Evolutionary conservation across 495 filamentous ascomycete genomes (phyloP).

Genomic region (Cenococcum geophilum): DNA sequence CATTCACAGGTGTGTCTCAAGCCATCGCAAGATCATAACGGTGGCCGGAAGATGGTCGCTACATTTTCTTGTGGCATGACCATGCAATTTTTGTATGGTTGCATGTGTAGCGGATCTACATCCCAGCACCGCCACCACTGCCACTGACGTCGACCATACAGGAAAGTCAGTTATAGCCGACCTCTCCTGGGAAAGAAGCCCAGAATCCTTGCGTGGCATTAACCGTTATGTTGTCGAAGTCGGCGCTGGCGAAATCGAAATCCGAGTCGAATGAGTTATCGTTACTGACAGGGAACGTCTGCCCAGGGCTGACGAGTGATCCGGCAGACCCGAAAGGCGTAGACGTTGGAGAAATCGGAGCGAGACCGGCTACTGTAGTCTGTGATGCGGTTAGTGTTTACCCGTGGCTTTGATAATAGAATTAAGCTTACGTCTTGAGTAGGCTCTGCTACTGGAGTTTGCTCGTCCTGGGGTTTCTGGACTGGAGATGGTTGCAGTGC

Average conservation of each 20-base stretch:
- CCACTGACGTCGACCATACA: too few relatives aligned
- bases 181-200: constrained; percentile 31
- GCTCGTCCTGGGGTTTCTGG: constrained; percentile 18
- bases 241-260: constrained; percentile 27
- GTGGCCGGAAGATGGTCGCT: too few relatives aligned
- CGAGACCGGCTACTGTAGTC: not conserved
- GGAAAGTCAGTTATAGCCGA: constrained; percentile 8
- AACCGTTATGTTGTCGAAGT: constrained; percentile 27
- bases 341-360: constrained; percentile 14
- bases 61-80: too few relatives aligned
- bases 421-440: not conserved
- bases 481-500: constrained; percentile 30
- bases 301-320: constrained; percentile 1
- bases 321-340: constrained; percentile 15
- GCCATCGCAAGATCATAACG: too few relatives aligned
- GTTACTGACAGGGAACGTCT: constrained; percentile 15
- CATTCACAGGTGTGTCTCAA: too few relatives aligned
- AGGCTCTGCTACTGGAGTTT: not conserved
- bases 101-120: too few relatives aligned
- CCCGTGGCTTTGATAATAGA: not conserved
- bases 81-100: too few relatives aligned
- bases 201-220: constrained; percentile 33
- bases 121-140: too few relatives aligned
- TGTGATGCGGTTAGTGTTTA: constrained; percentile 1
- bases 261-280: constrained; percentile 16